phyloP scores from a whole-genome alignment of 2,329 filamentous ascomycete species.

The Pseudonectria buxi region DNA sequence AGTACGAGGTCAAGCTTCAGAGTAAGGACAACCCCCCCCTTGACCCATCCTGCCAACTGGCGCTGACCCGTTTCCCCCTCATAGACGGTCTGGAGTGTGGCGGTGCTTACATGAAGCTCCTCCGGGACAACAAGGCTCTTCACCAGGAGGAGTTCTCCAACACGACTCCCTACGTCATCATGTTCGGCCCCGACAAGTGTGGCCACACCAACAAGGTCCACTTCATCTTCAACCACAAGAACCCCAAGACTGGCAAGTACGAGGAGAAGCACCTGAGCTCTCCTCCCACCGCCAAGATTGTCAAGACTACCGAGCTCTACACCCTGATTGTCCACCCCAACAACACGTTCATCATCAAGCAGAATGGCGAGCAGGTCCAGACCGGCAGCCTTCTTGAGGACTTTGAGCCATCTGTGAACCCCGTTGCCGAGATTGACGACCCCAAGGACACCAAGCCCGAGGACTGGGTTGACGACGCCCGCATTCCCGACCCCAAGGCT shows the following conservation, averaged over 20 bases:
- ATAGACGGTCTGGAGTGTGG: slow-evolving; percentile 94
- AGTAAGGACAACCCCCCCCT: slow-evolving; percentile 50
- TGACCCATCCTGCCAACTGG: not conserved
- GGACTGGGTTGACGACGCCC: slow-evolving; percentile 90
- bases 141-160: slow-evolving; percentile 98
- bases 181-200: slow-evolving; percentile 99
- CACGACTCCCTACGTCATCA: slow-evolving; percentile 95
- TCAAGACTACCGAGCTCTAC: slow-evolving; percentile 92
- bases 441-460: slow-evolving; percentile 88
- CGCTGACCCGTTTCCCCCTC: slow-evolving; percentile 23
- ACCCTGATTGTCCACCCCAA: slow-evolving; percentile 94
- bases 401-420: slow-evolving; percentile 91
- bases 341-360: slow-evolving; percentile 88
- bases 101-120: slow-evolving; percentile 98
- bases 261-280: slow-evolving; percentile 97
- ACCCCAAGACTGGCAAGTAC: slow-evolving; percentile 98
- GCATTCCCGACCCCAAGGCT: slow-evolving; percentile 86
- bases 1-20: slow-evolving; percentile 99
- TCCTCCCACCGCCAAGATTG: slow-evolving; percentile 77
- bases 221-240: slow-evolving; percentile 99
- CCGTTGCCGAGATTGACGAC: slow-evolving; percentile 89
- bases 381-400: slow-evolving; percentile 89
- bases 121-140: slow-evolving; percentile 94
- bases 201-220: slow-evolving; percentile 96
- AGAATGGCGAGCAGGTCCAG: slow-evolving; percentile 84